A percentile compares a stretch with the other conserved stretches of the same genome.
phyloP scores from a whole-genome alignment of 768 basidiomycete species.

The Trametes gibbosa region DNA sequence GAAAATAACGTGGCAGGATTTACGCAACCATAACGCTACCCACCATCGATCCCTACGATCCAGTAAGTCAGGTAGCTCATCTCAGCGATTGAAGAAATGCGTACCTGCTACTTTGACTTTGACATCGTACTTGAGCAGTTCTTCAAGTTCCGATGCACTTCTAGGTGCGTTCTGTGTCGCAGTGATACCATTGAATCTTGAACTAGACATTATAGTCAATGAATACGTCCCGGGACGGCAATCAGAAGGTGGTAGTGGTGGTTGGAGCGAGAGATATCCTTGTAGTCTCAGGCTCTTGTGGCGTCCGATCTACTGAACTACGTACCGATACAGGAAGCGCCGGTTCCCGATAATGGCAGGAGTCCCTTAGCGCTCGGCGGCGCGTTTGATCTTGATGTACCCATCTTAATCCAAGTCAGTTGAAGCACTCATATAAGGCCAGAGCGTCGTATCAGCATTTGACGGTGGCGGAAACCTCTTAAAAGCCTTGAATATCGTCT shows the following conservation, averaged over 20 bases:
- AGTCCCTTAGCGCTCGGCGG: neutral
- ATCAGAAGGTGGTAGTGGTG: neutral
- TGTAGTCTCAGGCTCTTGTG: neutral
- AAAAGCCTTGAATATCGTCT: no score
- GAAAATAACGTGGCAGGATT: neutral
- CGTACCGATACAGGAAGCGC: neutral
- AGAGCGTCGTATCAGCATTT: no score
- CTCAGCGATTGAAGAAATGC: slow-evolving; percentile 24
- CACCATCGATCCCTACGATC: slow-evolving; percentile 64
- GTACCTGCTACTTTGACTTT: slow-evolving; percentile 94
- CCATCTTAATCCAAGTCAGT: no score
- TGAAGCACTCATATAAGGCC: no score
- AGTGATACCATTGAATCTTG: slow-evolving; percentile 12
- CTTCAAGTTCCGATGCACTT: slow-evolving; percentile 55
- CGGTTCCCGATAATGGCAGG: neutral
- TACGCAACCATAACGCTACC: slow-evolving; percentile 8
- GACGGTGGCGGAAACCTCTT: no score
- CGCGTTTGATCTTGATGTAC: no score
- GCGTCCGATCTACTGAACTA: slow-evolving; percentile 6
- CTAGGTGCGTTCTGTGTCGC: slow-evolving; percentile 44
- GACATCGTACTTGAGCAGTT: slow-evolving; percentile 55
- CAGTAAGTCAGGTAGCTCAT: neutral
- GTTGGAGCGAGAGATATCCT: neutral
- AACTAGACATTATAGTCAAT: neutral
- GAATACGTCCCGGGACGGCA: neutral